phyloP scores from a whole-genome alignment of 176 grass and related monocot genomes.

The Stipa capillata region DNA sequence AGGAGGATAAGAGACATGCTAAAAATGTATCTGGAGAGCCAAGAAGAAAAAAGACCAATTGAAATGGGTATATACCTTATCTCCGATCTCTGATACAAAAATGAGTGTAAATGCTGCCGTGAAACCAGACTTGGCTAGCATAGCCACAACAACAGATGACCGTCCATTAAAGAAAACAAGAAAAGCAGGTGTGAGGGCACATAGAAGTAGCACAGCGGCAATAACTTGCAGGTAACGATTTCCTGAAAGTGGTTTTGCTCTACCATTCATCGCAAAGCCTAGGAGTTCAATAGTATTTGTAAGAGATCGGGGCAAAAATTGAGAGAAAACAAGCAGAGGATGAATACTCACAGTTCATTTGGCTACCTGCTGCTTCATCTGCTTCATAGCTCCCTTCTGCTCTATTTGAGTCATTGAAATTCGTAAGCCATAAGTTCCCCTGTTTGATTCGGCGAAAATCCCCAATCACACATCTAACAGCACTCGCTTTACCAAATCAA shows the following conservation, averaged over 20 bases:
- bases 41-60: not conserved
- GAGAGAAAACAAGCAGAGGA: not conserved
- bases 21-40: not conserved
- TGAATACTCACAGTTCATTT: constrained; percentile 39
- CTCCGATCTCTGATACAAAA: too few species aligned
- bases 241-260: constrained; percentile 41
- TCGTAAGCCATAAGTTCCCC: too few species aligned
- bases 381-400: constrained; percentile 51
- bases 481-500: too few species aligned
- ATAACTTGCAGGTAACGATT: constrained; percentile 36
- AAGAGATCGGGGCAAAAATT: not conserved
- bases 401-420: too few species aligned
- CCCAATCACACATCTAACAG: not conserved
- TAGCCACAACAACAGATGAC: constrained; percentile 35
- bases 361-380: constrained; percentile 21
- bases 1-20: too few species aligned
- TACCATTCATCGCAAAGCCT: constrained; percentile 30
- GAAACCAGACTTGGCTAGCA: constrained; percentile 78
- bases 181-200: constrained; percentile 34
- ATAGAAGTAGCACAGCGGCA: constrained; percentile 48
- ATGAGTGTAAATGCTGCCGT: too few species aligned
- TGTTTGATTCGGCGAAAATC: not conserved
- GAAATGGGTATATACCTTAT: constrained; percentile 38
- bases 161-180: constrained; percentile 59
- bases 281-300: constrained; percentile 10